Evolutionary conservation across 768 basidiomycete species (phyloP).

Genomic region (Dictyophora rubrovolvata): DNA sequence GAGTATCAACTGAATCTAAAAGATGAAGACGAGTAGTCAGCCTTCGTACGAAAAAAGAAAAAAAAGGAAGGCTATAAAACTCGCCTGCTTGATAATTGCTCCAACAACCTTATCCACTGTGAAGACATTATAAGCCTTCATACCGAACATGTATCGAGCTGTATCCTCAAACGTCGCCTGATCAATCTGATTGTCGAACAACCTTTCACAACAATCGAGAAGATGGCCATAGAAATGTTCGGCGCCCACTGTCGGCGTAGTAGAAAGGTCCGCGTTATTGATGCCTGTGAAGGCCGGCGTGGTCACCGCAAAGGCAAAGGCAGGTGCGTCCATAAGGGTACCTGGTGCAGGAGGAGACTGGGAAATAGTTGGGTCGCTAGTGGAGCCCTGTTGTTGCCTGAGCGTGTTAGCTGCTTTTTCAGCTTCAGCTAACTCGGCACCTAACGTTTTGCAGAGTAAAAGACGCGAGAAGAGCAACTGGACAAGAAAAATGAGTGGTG

Average conservation of each 20-base stretch:
- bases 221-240: constrained; percentile 74
- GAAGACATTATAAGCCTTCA: constrained; percentile 80
- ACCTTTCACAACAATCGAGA: constrained; percentile 76
- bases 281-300: constrained; percentile 31
- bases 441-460: constrained; percentile 65
- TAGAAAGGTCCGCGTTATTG: background rate
- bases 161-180: constrained; percentile 83
- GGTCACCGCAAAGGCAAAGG: constrained; percentile 12
- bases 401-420: background rate
- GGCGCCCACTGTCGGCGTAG: constrained; percentile 28
- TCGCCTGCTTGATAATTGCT: constrained; percentile 79
- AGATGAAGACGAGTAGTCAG: background rate
- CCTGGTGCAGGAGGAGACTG: constrained; percentile 15
- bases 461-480: constrained; percentile 80
- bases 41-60: background rate
- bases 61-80: constrained; percentile 8
- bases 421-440: constrained; percentile 31
- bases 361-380: background rate
- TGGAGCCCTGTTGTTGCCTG: background rate
- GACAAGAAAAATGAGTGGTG: background rate
- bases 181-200: constrained; percentile 92
- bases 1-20: constrained; percentile 58
- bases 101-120: constrained; percentile 90
- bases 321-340: constrained; percentile 22
- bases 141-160: constrained; percentile 79